Base-by-base conservation (phyloP, 176 grass and related monocot genomes). In the Ampelocalamus luodianensis region DNA sequence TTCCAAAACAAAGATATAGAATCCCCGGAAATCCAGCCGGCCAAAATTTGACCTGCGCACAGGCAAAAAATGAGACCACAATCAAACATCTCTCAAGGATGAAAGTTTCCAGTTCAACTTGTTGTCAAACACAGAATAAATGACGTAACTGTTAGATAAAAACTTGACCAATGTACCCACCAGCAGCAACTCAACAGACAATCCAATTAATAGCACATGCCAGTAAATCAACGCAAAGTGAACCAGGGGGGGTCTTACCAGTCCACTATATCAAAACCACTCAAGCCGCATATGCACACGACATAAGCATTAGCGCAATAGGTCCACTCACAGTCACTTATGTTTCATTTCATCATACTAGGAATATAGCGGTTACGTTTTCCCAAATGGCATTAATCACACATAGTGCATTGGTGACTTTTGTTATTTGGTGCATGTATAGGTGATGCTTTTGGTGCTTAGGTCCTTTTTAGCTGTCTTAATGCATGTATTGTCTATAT, bases 1-100 rank as follows among this genome's bases (percentile, higher is more conserved):
- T 66, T 99, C 97, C 83, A 99, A 89, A 80, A 92, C 45, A 75
- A 99, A 94, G 59, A 93, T 87, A 79, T 96, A 96, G 69, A 99
- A 99, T 64, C 93, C 93, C 51, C 39, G 87, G 79, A 94, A 99
- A 89, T 99, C 90, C 79, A 99, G 68, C 51, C 97, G 77, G 55
- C 56, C 78, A 78, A 99, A 96, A 90, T 99, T 99, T 86, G 97
- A 99, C 78, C 97, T 99, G 82, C 77, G 64, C 66, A 86, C 55
- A 39, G 22, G 10, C 20, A 42, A 86, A 89, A 60, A 34, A 81
- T 42, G 14, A 77, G 69, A 84, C 14, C 54, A 46, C 49, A 89
- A 81, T 55, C 49, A 74, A 65, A 44, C n/a, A 68, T 83, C 74
- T 68, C 42, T 43, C 49, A 85, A 9, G 38, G 3, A 66, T 11